Percentiles rank a stretch among this genome's conserved stretches.
phyloP scores from a whole-genome alignment of 2,329 filamentous ascomycete species.

The Elsinoe arachidis region DNA sequence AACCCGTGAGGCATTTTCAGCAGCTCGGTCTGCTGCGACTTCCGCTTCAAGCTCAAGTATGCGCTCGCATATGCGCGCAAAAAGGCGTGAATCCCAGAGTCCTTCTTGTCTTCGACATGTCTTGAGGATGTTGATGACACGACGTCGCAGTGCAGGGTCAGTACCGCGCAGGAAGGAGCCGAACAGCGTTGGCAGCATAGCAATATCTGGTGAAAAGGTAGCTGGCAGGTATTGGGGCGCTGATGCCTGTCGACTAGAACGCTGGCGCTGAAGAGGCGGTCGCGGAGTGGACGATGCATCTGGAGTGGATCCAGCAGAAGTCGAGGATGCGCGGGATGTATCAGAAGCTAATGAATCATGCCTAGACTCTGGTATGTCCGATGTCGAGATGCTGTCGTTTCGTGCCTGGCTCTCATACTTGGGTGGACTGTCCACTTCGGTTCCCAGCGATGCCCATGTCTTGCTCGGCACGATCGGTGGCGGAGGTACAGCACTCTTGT shows the following conservation, averaged over 20 bases:
- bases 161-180: neutral
- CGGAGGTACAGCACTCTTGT: neutral
- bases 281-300: neutral
- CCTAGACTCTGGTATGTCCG: neutral
- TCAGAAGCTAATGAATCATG: neutral
- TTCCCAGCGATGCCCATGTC: neutral
- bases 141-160: neutral
- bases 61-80: slow-evolving; percentile 3
- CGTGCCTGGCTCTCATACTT: neutral
- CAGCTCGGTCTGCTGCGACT: neutral
- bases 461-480: neutral
- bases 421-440: neutral
- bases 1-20: neutral
- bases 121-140: slow-evolving; percentile 9
- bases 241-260: neutral
- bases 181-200: slow-evolving; percentile 4
- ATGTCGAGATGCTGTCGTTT: neutral
- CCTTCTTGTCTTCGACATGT: slow-evolving; percentile 5
- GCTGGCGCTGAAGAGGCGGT: neutral
- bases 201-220: slow-evolving; percentile 1
- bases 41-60: slow-evolving; percentile 9
- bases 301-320: neutral
- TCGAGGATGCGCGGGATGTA: neutral
- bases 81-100: neutral
- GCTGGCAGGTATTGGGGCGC: neutral